A percentile compares a stretch with the other conserved stretches of the same genome.
Evolutionary conservation across 2,329 filamentous ascomycete genomes (phyloP).

Genomic region (Calonectria crousiana): DNA sequence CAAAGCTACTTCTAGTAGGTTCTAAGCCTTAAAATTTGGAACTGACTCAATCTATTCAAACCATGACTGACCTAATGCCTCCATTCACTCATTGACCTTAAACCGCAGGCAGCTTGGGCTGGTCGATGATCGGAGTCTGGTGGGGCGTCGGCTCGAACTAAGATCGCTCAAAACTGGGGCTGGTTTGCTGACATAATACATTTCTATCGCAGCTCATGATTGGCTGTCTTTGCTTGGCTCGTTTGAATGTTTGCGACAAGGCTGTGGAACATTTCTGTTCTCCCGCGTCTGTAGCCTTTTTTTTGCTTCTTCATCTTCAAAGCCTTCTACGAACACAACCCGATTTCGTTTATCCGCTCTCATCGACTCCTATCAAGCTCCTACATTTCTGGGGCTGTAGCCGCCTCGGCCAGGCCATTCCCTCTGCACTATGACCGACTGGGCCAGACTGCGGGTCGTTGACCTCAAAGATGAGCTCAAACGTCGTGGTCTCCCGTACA

Average conservation of each 20-base stretch:
- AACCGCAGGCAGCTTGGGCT: slow-evolving; percentile 11
- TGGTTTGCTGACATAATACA: slow-evolving; percentile 37
- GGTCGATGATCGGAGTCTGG: slow-evolving; percentile 22
- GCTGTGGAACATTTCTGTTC: slow-evolving; percentile 29
- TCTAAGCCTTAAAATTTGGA: background rate
- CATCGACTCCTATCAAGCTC: background rate
- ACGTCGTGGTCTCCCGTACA: slow-evolving; percentile 74
- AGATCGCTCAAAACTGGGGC: slow-evolving; percentile 25
- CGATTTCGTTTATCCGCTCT: background rate
- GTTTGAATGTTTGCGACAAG: slow-evolving; percentile 40
- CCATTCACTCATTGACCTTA: background rate
- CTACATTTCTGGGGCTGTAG: slow-evolving; percentile 1
- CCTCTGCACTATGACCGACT: slow-evolving; percentile 60
- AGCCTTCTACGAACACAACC: background rate
- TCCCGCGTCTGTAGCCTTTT: background rate
- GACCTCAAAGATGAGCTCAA: slow-evolving; percentile 83
- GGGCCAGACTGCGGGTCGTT: slow-evolving; percentile 75
- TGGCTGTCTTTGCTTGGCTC: slow-evolving; percentile 28
- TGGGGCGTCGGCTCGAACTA: background rate
- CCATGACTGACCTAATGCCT: background rate
- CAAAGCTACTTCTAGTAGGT: background rate
- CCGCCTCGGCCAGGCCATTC: slow-evolving; percentile 24
- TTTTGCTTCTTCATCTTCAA: background rate
- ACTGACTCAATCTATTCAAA: background rate
- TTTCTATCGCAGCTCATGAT: slow-evolving; percentile 9